phyloP scores from a whole-genome alignment of 345 rosid species.

The Linum tenue region DNA sequence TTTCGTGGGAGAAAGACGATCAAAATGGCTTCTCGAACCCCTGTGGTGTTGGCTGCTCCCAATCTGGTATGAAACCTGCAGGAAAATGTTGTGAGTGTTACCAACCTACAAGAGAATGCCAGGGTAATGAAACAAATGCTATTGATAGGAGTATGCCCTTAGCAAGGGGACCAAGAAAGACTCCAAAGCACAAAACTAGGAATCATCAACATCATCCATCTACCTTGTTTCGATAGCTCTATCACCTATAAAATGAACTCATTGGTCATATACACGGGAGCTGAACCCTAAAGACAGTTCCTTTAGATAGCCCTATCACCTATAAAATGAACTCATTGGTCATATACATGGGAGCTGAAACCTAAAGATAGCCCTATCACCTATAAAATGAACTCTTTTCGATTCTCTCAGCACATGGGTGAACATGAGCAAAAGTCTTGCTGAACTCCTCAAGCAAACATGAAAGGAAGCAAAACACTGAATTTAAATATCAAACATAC shows the following conservation, averaged over 20 bases:
- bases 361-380: background rate
- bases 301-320: too few species aligned
- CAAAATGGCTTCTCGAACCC: constrained; percentile 74
- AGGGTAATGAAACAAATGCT: too few species aligned
- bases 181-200: background rate
- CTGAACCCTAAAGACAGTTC: too few species aligned
- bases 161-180: constrained; percentile 4
- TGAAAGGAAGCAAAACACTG: constrained; percentile 18
- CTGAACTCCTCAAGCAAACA: too few species aligned
- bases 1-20: constrained; percentile 15
- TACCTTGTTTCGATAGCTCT: background rate
- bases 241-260: background rate
- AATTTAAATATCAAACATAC: constrained; percentile 38
- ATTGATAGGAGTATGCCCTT: background rate
- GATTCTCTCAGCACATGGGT: too few species aligned
- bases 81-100: constrained; percentile 10
- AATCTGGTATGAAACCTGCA: constrained; percentile 70
- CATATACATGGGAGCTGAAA: background rate
- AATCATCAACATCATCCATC: background rate
- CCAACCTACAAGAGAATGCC: too few species aligned
- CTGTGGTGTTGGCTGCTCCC: constrained; percentile 74
- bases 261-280: too few species aligned
- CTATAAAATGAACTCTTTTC: background rate
- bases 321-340: too few species aligned
- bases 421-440: too few species aligned